These are phyloP conservation scores for Acanthamoeba healyi DNA, from an alignment of 208 protist species.

Conservation along the genomic window DNA sequence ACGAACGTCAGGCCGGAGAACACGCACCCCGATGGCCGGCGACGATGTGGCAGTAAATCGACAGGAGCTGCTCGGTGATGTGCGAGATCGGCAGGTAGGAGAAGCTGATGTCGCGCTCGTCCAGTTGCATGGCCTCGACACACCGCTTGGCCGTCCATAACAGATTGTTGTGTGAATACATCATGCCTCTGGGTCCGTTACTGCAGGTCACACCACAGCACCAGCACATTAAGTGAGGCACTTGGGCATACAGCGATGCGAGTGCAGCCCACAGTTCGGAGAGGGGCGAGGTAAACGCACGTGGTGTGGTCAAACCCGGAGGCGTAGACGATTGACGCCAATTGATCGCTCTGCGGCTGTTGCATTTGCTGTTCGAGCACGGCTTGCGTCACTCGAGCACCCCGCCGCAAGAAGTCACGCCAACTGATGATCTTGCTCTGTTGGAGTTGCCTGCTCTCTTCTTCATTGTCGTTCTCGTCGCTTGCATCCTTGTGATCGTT, in stretches of 20 bases:
- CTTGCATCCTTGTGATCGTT: not conserved
- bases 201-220: too few relatives aligned
- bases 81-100: not conserved
- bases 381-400: not conserved
- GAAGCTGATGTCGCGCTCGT: not conserved
- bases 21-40: not conserved
- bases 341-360: not conserved
- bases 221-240: too few relatives aligned
- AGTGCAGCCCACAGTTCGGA: not conserved
- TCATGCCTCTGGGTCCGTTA: not conserved
- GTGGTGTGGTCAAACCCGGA: not conserved
- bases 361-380: not conserved
- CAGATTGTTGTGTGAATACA: conserved; percentile 32
- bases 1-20: not conserved
- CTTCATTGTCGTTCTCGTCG: not conserved
- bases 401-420: not conserved
- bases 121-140: not conserved
- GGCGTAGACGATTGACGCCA: conserved; percentile 3
- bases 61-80: conserved; percentile 18
- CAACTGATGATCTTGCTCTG: not conserved
- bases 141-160: not conserved
- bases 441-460: not conserved
- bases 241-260: too few relatives aligned
- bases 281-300: not conserved
- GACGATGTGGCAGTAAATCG: not conserved